Evolutionary conservation across 495 filamentous ascomycete species (phyloP), one percentile per base, ranked within the genome.

Genomic region (Penicillium simplicissimum): DNA sequence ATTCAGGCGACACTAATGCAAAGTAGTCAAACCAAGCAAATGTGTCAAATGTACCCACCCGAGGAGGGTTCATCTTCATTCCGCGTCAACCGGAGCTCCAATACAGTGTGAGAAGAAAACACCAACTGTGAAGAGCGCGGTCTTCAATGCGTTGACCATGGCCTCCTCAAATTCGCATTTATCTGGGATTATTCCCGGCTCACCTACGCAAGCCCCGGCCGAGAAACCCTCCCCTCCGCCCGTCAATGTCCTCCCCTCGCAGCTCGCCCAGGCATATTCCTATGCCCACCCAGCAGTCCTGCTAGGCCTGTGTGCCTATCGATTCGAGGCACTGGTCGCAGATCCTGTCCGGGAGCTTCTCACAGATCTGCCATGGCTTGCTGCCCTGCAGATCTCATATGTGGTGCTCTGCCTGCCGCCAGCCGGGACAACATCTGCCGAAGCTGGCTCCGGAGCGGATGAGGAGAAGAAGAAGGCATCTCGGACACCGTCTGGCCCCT

Each of bases 381-480:
- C 83, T 2, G 70, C 81, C 2, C 66, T 92, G 2, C 94, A 98
- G 71, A 71, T 85, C 13, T 72, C 66, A 5, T 97, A 92, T 71
- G 86, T 80, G 42, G 70, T 91, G 17, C 60, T 88, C 23, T 96
- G 93, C 74, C 81, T 96, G 13, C 91, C 91, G 3, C 82, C 84
- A 17, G 86, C 81, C 0, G 87, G 85, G 14, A 74, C 81, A 25
- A 60, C 62, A 11, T 61, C 60, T 8, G 43, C 37, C 7, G 52
- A 71, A 59, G 58, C 68, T 55, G 55, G 78, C 75, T 59, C 57
- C 72, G 72, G 76, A 73, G 61, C 79, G 68, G 70, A 84, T 73
- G 74, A 67, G 73, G 71, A 62, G 21, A 74, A 80, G 17, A 56
- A 63, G 36, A 59, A 69, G 14, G 69, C 74, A 17, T 61, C 76